Evolutionary conservation across 257 asterid species (phyloP).

Genomic region (Fraxinus americana): DNA sequence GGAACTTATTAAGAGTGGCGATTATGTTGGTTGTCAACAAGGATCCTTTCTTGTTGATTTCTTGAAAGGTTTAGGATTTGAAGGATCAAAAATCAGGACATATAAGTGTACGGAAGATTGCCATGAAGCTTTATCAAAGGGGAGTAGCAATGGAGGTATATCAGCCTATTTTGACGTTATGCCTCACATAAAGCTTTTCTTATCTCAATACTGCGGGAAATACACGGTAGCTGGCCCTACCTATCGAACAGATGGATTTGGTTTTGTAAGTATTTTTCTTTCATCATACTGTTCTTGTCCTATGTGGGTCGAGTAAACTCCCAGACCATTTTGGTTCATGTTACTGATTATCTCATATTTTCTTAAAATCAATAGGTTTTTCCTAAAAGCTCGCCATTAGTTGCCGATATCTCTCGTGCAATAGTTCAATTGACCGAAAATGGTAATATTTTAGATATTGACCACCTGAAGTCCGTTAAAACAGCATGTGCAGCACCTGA

Average conservation of each 20-base stretch:
- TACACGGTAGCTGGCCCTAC: conserved; percentile 41
- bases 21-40: conserved; percentile 45
- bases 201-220: conserved; percentile 39
- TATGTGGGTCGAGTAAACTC: neutral
- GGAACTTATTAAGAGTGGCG: conserved; percentile 36
- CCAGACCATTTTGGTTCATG: neutral
- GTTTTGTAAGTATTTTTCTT: conserved; percentile 43
- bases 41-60: conserved; percentile 47
- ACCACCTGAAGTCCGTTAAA: no score
- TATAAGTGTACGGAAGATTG: conserved; percentile 30
- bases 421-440: no score
- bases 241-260: conserved; percentile 52
- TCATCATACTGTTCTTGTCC: conserved; percentile 9
- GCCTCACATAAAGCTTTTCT: conserved; percentile 43
- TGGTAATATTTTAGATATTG: no score
- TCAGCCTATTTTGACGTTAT: conserved; percentile 47
- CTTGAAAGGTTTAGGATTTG: conserved; percentile 35
- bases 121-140: conserved; percentile 31
- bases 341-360: neutral
- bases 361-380: conserved; percentile 25
- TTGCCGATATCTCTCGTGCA: no score
- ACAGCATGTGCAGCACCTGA: no score
- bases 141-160: conserved; percentile 42
- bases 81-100: conserved; percentile 33
- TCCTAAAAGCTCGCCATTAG: no score